Percentiles rank a stretch among this genome's conserved stretches.
Evolutionary conservation across 306 rosid genomes (phyloP).

Genomic region (Sophora flavescens): DNA sequence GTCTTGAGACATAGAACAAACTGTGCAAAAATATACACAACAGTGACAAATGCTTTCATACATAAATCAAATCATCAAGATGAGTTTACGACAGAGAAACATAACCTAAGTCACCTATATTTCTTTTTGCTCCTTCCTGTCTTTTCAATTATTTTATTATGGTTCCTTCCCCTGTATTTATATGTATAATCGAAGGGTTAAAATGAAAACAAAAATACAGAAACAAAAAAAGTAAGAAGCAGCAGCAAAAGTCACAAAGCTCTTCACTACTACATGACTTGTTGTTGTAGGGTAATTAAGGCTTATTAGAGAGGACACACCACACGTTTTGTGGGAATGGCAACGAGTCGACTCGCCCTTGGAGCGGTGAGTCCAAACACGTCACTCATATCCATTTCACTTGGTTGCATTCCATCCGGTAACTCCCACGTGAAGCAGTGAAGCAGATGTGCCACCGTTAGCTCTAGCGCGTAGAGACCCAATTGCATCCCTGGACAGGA

Average conservation of each 20-base stretch:
- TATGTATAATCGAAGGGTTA: background rate
- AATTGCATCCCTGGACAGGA: slow-evolving; percentile 96
- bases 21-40: background rate
- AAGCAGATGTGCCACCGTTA: slow-evolving; percentile 76
- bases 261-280: no score
- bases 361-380: slow-evolving; percentile 96
- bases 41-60: background rate
- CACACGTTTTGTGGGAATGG: slow-evolving; percentile 72
- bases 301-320: slow-evolving; percentile 49
- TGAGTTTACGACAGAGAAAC: background rate
- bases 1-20: background rate
- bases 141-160: background rate
- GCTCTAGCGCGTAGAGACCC: slow-evolving; percentile 76
- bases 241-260: background rate
- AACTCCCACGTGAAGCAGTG: slow-evolving; percentile 90
- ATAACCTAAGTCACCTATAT: background rate
- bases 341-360: slow-evolving; percentile 76
- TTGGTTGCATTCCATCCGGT: slow-evolving; percentile 81
- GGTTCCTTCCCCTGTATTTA: background rate
- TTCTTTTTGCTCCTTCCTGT: background rate
- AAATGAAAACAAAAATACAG: no score
- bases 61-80: background rate
- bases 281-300: no score
- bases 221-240: background rate
- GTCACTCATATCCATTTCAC: slow-evolving; percentile 79